These are phyloP conservation scores for Lithospermum erythrorhizon DNA, from an alignment of 257 asterid species.

Conservation along the genomic window DNA sequence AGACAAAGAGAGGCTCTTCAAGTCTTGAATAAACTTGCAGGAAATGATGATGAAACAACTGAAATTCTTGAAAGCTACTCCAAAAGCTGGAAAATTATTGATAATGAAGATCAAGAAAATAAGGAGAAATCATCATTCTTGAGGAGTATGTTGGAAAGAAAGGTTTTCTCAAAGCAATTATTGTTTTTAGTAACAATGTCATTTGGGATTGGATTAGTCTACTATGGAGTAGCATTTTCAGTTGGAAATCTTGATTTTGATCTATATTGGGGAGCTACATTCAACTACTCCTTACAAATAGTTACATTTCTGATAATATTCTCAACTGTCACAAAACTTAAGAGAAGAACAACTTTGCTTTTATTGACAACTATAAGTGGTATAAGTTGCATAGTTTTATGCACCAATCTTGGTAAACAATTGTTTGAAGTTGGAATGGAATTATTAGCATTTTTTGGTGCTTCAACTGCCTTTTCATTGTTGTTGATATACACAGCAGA, in stretches of 20 bases:
- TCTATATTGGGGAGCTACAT: conserved; percentile 23
- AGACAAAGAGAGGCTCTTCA: conserved; percentile 12
- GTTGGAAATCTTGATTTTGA: conserved; percentile 26
- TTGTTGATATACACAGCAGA: conserved; percentile 22
- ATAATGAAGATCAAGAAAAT: not conserved
- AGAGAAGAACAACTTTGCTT: conserved; percentile 19
- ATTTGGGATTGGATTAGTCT: conserved; percentile 32
- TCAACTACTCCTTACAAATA: conserved; percentile 26
- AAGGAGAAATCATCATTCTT: conserved; percentile 7
- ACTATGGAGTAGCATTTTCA: conserved; percentile 40
- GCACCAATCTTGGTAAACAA: not conserved
- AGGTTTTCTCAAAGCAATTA: conserved; percentile 10
- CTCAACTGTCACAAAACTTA: conserved; percentile 18
- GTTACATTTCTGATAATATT: conserved; percentile 19
- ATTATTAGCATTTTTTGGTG: conserved; percentile 19
- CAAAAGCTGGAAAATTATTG: not conserved
- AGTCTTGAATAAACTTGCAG: conserved; percentile 3
- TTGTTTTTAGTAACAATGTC: conserved; percentile 8
- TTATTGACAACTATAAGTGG: conserved; percentile 22
- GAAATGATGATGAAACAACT: conserved; percentile 4
- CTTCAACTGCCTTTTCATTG: conserved; percentile 13
- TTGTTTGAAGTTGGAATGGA: conserved; percentile 18
- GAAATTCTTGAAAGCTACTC: conserved; percentile 3
- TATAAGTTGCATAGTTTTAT: not conserved
- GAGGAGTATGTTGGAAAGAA: conserved; percentile 7